Evolutionary conservation across 768 basidiomycete species (phyloP).

Genomic region (Xerocomellus amylosporus): DNA sequence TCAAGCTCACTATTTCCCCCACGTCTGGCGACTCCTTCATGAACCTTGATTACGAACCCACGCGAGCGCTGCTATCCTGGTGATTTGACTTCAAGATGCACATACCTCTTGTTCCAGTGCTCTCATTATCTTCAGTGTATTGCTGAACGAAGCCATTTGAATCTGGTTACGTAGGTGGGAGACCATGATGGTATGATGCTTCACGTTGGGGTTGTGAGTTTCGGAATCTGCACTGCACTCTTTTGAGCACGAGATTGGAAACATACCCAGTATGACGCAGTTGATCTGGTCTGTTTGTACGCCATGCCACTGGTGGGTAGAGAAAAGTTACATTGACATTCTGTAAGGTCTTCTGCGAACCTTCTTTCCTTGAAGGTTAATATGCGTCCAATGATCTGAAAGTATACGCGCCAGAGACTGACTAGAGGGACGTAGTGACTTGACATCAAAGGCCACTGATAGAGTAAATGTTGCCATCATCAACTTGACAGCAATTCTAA

Average conservation of each 20-base stretch:
- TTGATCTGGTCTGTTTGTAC: conserved; percentile 78
- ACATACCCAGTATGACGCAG: conserved; percentile 78
- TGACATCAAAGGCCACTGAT: too few relatives aligned
- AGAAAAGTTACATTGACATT: conserved; percentile 81
- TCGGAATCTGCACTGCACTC: neutral
- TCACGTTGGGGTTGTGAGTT: conserved; percentile 72
- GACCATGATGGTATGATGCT: conserved; percentile 78
- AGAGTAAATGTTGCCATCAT: too few relatives aligned
- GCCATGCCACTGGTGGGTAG: conserved; percentile 77
- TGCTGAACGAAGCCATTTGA: conserved; percentile 84
- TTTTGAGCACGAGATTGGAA: neutral
- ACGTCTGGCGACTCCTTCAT: conserved; percentile 63
- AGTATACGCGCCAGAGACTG: too few relatives aligned
- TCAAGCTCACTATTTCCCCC: conserved; percentile 74
- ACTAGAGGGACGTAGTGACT: too few relatives aligned
- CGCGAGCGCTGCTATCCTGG: neutral
- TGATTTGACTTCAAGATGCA: neutral
- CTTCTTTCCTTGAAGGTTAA: conserved; percentile 65
- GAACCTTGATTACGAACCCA: conserved; percentile 30
- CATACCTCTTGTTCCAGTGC: conserved; percentile 58
- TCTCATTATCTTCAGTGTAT: conserved; percentile 69
- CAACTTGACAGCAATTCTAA: too few relatives aligned
- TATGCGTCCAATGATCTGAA: too few relatives aligned
- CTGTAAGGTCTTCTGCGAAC: conserved; percentile 73
- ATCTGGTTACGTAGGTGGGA: conserved; percentile 69